Conservation (phyloP, 1,284 basidiomycete genomes). For the Chalciporus sp. region DNA sequence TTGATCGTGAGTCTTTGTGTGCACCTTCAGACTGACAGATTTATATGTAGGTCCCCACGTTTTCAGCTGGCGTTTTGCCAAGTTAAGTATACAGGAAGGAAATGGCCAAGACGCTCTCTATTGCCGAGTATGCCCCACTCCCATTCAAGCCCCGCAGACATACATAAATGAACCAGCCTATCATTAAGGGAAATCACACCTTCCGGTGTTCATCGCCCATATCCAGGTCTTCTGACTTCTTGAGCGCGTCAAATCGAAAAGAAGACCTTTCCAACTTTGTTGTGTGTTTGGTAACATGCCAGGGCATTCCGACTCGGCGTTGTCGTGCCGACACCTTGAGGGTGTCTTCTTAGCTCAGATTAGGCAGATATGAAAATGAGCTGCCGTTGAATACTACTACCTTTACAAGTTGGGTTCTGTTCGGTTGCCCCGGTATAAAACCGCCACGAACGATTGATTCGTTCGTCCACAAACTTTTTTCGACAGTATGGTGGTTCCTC, state of each 20-base stretch:
- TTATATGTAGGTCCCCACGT: not conserved
- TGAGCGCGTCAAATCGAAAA: not conserved
- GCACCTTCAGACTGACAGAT: not conserved
- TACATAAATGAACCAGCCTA: not conserved
- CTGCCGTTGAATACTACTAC: not conserved
- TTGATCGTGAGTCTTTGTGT: no score
- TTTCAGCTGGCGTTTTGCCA: no score
- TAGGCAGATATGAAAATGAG: constrained; percentile 8
- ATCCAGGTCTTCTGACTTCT: not conserved
- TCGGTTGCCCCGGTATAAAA: constrained; percentile 21
- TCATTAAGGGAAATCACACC: not conserved
- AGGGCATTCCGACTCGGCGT: constrained; percentile 4
- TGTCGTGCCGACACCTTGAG: constrained; percentile 19
- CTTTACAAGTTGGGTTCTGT: constrained; percentile 4
- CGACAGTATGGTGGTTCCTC: constrained; percentile 18
- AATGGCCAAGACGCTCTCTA: not conserved
- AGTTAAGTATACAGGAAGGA: not conserved
- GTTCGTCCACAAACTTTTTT: not conserved
- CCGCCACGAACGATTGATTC: not conserved
- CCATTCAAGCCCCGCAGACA: no score
- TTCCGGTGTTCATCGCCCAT: constrained; percentile 19
- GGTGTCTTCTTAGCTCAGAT: not conserved
- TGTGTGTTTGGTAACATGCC: constrained; percentile 23
- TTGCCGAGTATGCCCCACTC: not conserved
- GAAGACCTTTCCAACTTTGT: not conserved